Conservation (phyloP, 176 grass and related monocot species). For the Musa acuminata region DNA sequence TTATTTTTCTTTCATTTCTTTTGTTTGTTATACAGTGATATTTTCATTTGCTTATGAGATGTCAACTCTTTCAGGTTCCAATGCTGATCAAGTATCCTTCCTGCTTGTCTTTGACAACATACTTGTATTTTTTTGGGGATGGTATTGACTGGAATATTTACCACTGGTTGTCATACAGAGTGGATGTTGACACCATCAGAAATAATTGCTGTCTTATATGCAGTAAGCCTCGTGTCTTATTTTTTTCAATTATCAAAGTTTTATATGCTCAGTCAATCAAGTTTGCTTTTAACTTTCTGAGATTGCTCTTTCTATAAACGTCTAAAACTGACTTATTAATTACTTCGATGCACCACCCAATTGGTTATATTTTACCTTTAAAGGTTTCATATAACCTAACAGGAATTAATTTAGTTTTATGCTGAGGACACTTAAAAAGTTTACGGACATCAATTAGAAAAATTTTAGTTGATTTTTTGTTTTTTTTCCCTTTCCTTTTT, state of each 20-base stretch:
- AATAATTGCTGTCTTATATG: conserved; percentile 58
- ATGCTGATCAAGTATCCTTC: conserved; percentile 60
- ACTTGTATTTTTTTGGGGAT: conserved; percentile 74
- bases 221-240: conserved; percentile 33
- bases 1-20: not conserved
- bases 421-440: too few relatives aligned
- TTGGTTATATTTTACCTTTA: too few relatives aligned
- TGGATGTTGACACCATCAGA: conserved; percentile 60
- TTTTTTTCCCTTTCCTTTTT: too few relatives aligned
- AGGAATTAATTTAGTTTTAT: too few relatives aligned
- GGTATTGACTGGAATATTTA: conserved; percentile 51
- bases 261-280: not conserved
- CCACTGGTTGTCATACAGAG: conserved; percentile 51
- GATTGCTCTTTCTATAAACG: not conserved
- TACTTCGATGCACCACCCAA: not conserved
- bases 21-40: not conserved
- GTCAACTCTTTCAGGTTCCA: conserved; percentile 40
- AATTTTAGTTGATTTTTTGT: too few relatives aligned
- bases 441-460: too few relatives aligned
- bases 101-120: conserved; percentile 77
- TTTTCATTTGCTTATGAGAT: not conserved
- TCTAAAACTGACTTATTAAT: not conserved
- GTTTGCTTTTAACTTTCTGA: not conserved
- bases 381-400: too few relatives aligned
- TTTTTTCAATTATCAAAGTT: not conserved